Evolutionary conservation across 2,329 filamentous ascomycete genomes (phyloP).

Genomic region (Periconia digitata): DNA sequence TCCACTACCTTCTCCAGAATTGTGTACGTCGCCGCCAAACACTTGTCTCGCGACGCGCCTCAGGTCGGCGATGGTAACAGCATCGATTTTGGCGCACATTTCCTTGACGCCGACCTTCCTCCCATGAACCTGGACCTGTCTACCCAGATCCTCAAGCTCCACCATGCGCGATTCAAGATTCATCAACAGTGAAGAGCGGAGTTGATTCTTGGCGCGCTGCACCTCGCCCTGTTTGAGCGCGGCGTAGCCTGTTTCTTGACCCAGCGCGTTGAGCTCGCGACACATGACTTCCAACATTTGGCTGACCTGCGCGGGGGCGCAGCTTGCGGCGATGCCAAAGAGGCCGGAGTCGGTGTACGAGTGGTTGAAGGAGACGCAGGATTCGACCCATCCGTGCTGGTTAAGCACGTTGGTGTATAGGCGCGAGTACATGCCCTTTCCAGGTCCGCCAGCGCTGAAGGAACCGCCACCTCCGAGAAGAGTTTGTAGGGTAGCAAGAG

Average conservation of each 20-base stretch:
- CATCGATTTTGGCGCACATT: constrained; percentile 88
- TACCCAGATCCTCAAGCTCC: constrained; percentile 90
- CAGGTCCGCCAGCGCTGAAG: constrained; percentile 93
- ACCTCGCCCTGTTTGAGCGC: constrained; percentile 77
- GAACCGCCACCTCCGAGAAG: constrained; percentile 94
- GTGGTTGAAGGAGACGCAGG: constrained; percentile 94
- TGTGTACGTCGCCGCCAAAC: constrained; percentile 74
- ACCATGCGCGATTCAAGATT: constrained; percentile 98
- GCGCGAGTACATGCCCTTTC: constrained; percentile 98
- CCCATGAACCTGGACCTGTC: constrained; percentile 96
- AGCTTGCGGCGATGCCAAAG: constrained; percentile 89
- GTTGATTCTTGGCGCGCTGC: constrained; percentile 92
- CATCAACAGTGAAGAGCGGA: constrained; percentile 88
- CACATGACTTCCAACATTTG: constrained; percentile 96
- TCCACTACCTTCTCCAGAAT: constrained; percentile 76
- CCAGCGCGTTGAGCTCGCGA: constrained; percentile 78
- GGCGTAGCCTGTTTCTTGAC: constrained; percentile 72
- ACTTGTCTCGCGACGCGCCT: constrained; percentile 78
- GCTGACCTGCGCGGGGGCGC: constrained; percentile 73
- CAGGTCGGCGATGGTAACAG: constrained; percentile 76
- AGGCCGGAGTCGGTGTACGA: constrained; percentile 94
- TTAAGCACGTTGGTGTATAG: constrained; percentile 98
- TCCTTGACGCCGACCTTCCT: constrained; percentile 87
- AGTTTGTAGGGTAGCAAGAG: constrained; percentile 90
- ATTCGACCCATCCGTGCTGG: constrained; percentile 96